Percentiles rank a stretch among this genome's conserved stretches.
phyloP scores from a whole-genome alignment of 805 yeast genomes.

The Wickerhamiella parazyma region DNA sequence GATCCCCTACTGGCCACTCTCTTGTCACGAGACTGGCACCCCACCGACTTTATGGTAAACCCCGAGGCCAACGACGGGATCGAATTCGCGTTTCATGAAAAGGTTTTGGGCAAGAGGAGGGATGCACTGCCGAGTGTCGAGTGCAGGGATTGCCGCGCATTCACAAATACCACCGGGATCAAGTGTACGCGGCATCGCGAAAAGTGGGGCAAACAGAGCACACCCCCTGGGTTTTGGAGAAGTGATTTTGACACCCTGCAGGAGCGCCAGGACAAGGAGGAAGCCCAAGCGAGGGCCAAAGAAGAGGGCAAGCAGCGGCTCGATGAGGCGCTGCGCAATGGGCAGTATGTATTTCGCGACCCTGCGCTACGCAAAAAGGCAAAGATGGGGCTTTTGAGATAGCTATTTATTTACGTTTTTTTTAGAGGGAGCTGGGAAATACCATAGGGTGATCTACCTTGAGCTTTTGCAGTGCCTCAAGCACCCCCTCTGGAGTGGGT shows the following conservation, averaged over 20 bases:
- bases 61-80: constrained; percentile 15
- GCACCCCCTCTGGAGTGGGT: neutral
- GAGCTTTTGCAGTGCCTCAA: neutral
- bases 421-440: neutral
- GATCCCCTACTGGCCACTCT: neutral
- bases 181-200: constrained; percentile 21
- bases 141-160: constrained; percentile 25
- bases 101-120: constrained; percentile 26
- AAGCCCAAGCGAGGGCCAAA: constrained; percentile 25
- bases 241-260: constrained; percentile 47
- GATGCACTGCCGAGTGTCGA: constrained; percentile 27
- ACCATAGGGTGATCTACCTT: neutral
- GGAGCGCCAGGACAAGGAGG: constrained; percentile 27
- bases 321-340: constrained; percentile 9
- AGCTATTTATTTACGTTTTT: neutral
- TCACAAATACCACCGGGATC: constrained; percentile 5
- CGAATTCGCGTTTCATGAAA: constrained; percentile 25
- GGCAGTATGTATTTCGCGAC: constrained; percentile 12
- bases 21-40: constrained; percentile 26
- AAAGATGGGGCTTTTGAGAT: neutral
- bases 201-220: constrained; percentile 27
- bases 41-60: constrained; percentile 30
- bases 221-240: constrained; percentile 48
- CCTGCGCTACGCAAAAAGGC: constrained; percentile 8
- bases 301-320: constrained; percentile 19